Base-by-base conservation (phyloP, 2,329 filamentous ascomycete genomes). In the Volutella citrinella region DNA sequence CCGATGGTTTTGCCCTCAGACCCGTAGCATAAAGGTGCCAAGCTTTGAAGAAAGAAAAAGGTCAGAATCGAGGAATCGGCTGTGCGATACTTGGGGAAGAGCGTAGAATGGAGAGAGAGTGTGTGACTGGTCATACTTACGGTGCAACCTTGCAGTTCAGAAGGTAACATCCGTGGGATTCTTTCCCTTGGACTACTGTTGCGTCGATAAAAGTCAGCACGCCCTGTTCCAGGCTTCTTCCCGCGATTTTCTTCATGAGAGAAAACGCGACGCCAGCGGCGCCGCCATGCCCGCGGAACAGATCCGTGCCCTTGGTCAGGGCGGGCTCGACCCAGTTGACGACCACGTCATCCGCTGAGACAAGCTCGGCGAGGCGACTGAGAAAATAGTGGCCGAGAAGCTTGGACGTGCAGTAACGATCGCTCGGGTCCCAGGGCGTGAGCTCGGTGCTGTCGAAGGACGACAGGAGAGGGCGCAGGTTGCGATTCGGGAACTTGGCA, bases 141-240 rank as follows among this genome's bases (percentile, higher is more conserved):
- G 47, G 48, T 1, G 48, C 37, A 31, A 51, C 35, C 2, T 65
- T 51, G 61, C 68, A 74, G 29, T 66, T 65, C 60, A 68, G 70
- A 1, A 75, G 24, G 38, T 69, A 74, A 27, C 64, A 69, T 0
- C 71, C 72, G 45, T 78, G 73, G 0, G 67, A 68, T 46, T 74
- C 69, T 26, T 59, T 61, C 0, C 71, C 72, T 33, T 74, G 63
- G 0, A 58, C 54, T 1, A 68, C 55, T 0, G 52, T 55, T 1
- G 71, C 71, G 46, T 77, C 66, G 2, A 75, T 36, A 43, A 69
- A 74, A 0, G 63, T 67, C 27, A 61, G 65, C 2, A 69, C 70
- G 6, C 66, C 73, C 6, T 62, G 59, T 6, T 56, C 50, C 10
- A 59, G 20, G 5, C 45, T 56, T 14, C 65, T 54, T 0, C 48